Percentiles rank a stretch among this genome's conserved stretches.
phyloP scores from a whole-genome alignment of 1,284 basidiomycete genomes.

The Pseudozyma hubeiensis region DNA sequence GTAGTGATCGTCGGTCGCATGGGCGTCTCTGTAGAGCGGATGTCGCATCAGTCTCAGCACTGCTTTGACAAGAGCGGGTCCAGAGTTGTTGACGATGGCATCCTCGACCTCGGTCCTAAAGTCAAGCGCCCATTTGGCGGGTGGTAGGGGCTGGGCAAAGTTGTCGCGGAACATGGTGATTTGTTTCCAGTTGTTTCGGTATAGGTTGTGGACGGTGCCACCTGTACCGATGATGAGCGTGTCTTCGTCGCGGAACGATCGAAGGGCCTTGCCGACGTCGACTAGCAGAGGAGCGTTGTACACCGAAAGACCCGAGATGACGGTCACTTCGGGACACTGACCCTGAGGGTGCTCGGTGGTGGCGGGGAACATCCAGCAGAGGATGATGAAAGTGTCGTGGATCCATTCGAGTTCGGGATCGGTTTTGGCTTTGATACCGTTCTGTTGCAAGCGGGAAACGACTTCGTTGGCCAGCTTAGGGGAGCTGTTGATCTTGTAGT shows the following conservation, averaged over 20 bases:
- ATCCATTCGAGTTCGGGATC: slow-evolving; percentile 57
- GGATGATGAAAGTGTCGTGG: slow-evolving; percentile 60
- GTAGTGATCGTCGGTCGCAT: slow-evolving; percentile 62
- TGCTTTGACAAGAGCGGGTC: slow-evolving; percentile 44
- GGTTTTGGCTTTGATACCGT: slow-evolving; percentile 50
- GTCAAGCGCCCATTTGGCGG: slow-evolving; percentile 61
- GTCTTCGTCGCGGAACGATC: slow-evolving; percentile 48
- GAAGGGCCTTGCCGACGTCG: slow-evolving; percentile 53
- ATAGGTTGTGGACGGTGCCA: slow-evolving; percentile 62
- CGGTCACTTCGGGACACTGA: slow-evolving; percentile 45
- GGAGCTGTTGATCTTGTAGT: slow-evolving; percentile 50
- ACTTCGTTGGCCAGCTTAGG: slow-evolving; percentile 42
- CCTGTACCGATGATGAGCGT: slow-evolving; percentile 57
- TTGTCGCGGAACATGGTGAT: slow-evolving; percentile 51
- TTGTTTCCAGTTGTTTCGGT: slow-evolving; percentile 55
- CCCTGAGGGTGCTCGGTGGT: slow-evolving; percentile 42
- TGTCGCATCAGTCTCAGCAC: slow-evolving; percentile 56
- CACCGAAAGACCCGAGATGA: slow-evolving; percentile 48
- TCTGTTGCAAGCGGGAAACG: slow-evolving; percentile 18
- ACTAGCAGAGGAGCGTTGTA: slow-evolving; percentile 54
- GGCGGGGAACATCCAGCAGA: slow-evolving; percentile 58
- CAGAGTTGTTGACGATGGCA: slow-evolving; percentile 50
- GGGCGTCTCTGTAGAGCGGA: slow-evolving; percentile 59
- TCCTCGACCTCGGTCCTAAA: slow-evolving; percentile 53
- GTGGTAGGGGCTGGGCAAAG: slow-evolving; percentile 52